These are phyloP conservation scores for Trichosporon sp. DNA, from an alignment of 1,284 basidiomycete genomes.

Conservation along the genomic window DNA sequence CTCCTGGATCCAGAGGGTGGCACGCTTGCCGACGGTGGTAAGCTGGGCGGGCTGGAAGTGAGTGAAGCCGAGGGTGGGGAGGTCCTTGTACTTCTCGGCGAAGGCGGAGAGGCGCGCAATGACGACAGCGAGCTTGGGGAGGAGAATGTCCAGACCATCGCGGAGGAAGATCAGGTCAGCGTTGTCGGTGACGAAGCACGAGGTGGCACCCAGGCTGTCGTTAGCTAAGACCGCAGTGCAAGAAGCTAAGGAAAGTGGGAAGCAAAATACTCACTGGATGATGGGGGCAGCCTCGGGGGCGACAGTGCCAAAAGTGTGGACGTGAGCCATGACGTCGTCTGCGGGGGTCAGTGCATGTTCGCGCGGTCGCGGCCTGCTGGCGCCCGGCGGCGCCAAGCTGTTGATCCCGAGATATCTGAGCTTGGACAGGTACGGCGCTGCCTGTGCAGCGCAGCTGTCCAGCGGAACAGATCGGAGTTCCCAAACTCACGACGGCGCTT, in stretches of 20 bases:
- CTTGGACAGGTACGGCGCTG: not conserved
- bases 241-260: not conserved
- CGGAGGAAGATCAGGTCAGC: constrained; percentile 97
- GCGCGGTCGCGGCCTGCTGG: not conserved
- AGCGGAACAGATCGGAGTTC: not conserved
- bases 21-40: constrained; percentile 98
- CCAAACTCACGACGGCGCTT: constrained; percentile 69
- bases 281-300: constrained; percentile 95
- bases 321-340: constrained; percentile 98
- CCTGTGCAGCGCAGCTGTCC: not conserved
- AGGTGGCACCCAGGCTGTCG: constrained; percentile 83
- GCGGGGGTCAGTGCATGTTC: constrained; percentile 6
- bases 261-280: constrained; percentile 69
- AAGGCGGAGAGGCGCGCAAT: constrained; percentile 83
- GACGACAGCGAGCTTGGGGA: constrained; percentile 80
- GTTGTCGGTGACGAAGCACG: constrained; percentile 98
- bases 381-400: not conserved
- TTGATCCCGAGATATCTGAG: not conserved
- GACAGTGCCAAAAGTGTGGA: constrained; percentile 91
- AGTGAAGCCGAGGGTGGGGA: constrained; percentile 92
- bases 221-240: not conserved
- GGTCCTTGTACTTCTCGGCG: constrained; percentile 65
- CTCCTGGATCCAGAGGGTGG: constrained; percentile 96
- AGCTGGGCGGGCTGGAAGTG: constrained; percentile 99
- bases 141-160: constrained; percentile 74